phyloP scores from a whole-genome alignment of 345 rosid genomes.

The Heritiera littoralis region DNA sequence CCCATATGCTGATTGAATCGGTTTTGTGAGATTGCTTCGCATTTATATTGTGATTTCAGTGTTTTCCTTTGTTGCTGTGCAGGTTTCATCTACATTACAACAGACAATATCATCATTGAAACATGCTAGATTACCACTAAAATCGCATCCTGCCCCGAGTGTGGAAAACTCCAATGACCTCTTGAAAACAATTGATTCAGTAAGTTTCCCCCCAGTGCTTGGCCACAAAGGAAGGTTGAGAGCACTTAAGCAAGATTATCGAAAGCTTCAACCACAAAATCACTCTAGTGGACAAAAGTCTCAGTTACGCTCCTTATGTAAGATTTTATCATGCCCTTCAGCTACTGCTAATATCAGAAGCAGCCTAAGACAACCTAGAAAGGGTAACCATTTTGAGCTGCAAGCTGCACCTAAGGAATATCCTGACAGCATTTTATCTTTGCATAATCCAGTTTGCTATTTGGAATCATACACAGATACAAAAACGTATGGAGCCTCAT shows the following conservation, averaged over 20 bases:
- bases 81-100: slow-evolving; percentile 65
- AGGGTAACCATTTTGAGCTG: slow-evolving; percentile 26
- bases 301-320: slow-evolving; percentile 48
- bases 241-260: slow-evolving; percentile 32
- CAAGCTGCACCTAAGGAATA: slow-evolving; percentile 48
- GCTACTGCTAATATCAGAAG: slow-evolving; percentile 16
- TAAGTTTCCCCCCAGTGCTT: slow-evolving; percentile 39
- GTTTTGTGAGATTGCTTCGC: neutral
- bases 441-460: slow-evolving; percentile 40
- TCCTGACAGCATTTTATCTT: slow-evolving; percentile 52
- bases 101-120: slow-evolving; percentile 57
- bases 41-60: neutral
- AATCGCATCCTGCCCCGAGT: slow-evolving; percentile 25
- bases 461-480: slow-evolving; percentile 34
- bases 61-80: slow-evolving; percentile 20
- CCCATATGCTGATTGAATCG: neutral
- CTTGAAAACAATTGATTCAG: slow-evolving; percentile 25
- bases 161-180: slow-evolving; percentile 23
- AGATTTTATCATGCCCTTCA: slow-evolving; percentile 29
- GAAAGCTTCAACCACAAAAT: slow-evolving; percentile 28
- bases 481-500: slow-evolving; percentile 24
- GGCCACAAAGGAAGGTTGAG: slow-evolving; percentile 43
- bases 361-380: slow-evolving; percentile 26
- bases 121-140: slow-evolving; percentile 36
- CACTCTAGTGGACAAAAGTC: slow-evolving; percentile 23